Percentiles rank a stretch among this genome's conserved stretches.
Evolutionary conservation across 2,329 filamentous ascomycete species (phyloP).

Genomic region (Ceratocystis ficicola): DNA sequence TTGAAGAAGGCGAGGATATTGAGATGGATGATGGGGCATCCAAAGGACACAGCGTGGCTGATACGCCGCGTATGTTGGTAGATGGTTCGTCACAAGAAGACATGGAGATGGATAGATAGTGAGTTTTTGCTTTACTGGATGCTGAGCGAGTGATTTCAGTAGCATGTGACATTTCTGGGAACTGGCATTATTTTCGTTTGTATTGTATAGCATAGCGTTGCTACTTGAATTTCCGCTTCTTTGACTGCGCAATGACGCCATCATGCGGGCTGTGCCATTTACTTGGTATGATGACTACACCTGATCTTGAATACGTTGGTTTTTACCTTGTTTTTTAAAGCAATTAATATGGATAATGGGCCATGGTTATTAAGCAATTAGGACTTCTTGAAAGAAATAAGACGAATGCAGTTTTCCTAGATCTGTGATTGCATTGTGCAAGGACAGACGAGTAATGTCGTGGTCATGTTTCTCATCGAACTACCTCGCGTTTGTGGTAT

Average conservation of each 20-base stretch:
- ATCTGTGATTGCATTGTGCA: neutral
- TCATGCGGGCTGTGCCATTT: neutral
- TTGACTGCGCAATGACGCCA: neutral
- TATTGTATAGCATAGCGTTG: slow-evolving; percentile 1
- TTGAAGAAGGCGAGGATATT: slow-evolving; percentile 42
- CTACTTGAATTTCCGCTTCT: neutral
- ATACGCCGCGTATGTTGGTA: slow-evolving; percentile 38
- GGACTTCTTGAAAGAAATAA: neutral
- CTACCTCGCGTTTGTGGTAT: neutral
- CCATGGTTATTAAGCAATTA: neutral
- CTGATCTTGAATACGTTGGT: neutral
- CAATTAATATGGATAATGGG: neutral
- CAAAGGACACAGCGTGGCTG: slow-evolving; percentile 23
- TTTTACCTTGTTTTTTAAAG: neutral
- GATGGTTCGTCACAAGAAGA: slow-evolving; percentile 43
- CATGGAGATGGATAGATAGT: slow-evolving; percentile 49
- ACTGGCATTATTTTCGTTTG: neutral
- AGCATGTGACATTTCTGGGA: slow-evolving; percentile 1
- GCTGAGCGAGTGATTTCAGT: neutral
- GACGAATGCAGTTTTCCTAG: neutral
- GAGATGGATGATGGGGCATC: slow-evolving; percentile 42
- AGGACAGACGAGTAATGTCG: neutral
- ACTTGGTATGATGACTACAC: neutral
- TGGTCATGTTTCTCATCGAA: neutral
- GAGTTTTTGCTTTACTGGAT: neutral